These are phyloP conservation scores for Aeminium ludgeri DNA, from an alignment of 495 filamentous ascomycete species.

Conservation along the genomic window DNA sequence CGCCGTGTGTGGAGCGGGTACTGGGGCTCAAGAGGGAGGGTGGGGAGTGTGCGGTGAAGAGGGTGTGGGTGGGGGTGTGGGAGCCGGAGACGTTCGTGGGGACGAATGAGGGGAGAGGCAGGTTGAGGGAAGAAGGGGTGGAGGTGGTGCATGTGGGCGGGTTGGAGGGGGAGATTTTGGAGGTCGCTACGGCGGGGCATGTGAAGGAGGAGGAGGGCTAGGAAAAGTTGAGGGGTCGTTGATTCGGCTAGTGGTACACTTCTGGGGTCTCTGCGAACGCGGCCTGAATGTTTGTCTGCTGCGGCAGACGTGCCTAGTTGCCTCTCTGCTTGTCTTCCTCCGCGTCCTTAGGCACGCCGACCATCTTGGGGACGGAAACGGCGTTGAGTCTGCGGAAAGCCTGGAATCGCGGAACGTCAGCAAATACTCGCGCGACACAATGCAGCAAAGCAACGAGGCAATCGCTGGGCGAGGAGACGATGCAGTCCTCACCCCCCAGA, in stretches of 20 bases:
- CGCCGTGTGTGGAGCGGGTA: constrained; percentile 69
- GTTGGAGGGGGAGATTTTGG: constrained; percentile 64
- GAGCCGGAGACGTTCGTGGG: constrained; percentile 83
- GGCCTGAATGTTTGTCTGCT: background rate
- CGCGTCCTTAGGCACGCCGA: constrained; percentile 40
- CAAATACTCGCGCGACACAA: background rate
- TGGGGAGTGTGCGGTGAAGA: constrained; percentile 38
- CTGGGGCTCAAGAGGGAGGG: constrained; percentile 31
- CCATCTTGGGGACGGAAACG: constrained; percentile 35
- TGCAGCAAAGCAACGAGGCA: background rate
- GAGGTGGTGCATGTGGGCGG: constrained; percentile 53
- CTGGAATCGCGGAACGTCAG: constrained; percentile 22
- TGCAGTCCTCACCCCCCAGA: constrained; percentile 19
- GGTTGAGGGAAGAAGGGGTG: constrained; percentile 59
- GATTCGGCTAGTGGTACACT: too few species aligned
- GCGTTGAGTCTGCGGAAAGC: constrained; percentile 40
- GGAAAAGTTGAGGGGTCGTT: background rate
- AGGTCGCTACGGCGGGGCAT: constrained; percentile 70
- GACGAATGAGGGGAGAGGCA: constrained; percentile 54
- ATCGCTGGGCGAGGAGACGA: background rate
- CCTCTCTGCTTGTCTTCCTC: constrained; percentile 31
- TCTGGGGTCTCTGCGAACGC: too few species aligned
- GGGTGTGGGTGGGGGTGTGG: constrained; percentile 71
- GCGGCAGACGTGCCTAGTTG: constrained; percentile 6
- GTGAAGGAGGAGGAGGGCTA: constrained; percentile 19